These are phyloP conservation scores for Podospora sp. DNA, from an alignment of 495 filamentous ascomycete genomes.

Conservation along the genomic window DNA sequence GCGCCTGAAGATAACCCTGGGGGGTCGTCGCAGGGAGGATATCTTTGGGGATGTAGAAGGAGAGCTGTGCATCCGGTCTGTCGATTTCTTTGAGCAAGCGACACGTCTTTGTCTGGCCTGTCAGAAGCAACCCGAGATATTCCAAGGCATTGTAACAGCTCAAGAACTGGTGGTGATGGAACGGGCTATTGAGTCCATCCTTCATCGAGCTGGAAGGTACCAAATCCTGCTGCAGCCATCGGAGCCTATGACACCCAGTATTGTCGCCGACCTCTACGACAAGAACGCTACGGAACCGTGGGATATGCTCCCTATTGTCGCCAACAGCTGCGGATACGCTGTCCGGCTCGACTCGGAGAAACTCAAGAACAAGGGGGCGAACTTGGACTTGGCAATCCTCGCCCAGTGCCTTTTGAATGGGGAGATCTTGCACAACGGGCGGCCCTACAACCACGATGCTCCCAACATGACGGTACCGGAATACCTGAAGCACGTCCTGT, in stretches of 20 bases:
- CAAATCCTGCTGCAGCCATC: not conserved
- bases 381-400: constrained; percentile 37
- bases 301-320: constrained; percentile 23
- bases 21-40: not conserved
- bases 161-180: not conserved
- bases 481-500: constrained; percentile 31
- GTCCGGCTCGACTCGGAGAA: constrained; percentile 32
- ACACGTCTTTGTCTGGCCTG: constrained; percentile 36
- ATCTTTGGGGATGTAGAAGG: constrained; percentile 33
- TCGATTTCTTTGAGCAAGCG: constrained; percentile 28
- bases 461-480: constrained; percentile 28
- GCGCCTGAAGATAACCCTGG: not conserved
- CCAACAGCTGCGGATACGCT: constrained; percentile 34
- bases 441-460: constrained; percentile 17
- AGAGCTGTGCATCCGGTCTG: constrained; percentile 38
- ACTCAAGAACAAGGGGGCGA: constrained; percentile 28
- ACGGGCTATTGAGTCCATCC: not conserved
- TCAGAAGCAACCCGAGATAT: constrained; percentile 27
- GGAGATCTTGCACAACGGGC: constrained; percentile 38
- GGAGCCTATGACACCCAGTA: not conserved
- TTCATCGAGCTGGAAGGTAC: not conserved
- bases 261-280: not conserved
- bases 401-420: constrained; percentile 40
- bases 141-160: not conserved
- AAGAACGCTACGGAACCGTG: not conserved